These are phyloP conservation scores for Erigeron philadelphicus DNA, from an alignment of 140 eudicot species.

Conservation along the genomic window DNA sequence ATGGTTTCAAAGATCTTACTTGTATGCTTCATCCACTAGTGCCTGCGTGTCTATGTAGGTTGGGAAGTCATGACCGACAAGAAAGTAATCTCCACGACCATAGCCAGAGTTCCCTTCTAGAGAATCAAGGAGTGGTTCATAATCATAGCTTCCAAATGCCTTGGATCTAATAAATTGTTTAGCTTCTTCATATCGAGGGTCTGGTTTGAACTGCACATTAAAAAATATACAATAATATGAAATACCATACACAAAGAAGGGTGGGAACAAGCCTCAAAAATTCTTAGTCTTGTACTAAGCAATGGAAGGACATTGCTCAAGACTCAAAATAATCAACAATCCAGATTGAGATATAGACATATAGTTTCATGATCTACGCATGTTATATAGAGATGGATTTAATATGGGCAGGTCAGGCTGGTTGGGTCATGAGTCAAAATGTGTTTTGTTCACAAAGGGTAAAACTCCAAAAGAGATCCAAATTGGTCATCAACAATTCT, in stretches of 20 bases:
- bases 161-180: conserved; percentile 82
- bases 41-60: conserved; percentile 82
- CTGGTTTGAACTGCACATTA: conserved; percentile 79
- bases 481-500: too few relatives aligned
- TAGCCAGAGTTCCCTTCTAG: conserved; percentile 89
- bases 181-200: conserved; percentile 95
- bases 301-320: too few relatives aligned
- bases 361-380: background rate
- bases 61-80: conserved; percentile 95
- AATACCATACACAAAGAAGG: background rate
- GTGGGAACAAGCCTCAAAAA: background rate
- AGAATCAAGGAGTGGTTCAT: conserved; percentile 91
- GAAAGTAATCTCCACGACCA: conserved; percentile 97
- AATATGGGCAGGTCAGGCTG: too few relatives aligned
- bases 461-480: too few relatives aligned
- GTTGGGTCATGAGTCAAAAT: too few relatives aligned
- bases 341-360: background rate
- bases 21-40: conserved; percentile 89
- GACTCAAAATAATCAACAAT: background rate
- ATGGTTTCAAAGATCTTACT: conserved; percentile 41
- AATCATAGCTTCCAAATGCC: conserved; percentile 95
- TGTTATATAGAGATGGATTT: too few relatives aligned
- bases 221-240: background rate
- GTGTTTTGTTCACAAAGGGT: too few relatives aligned
- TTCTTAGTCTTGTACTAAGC: background rate